A percentile compares a stretch with the other conserved stretches of the same genome.
Evolutionary conservation across 129 eudicot species (phyloP).

Genomic region (Oenanthe sinensis): DNA sequence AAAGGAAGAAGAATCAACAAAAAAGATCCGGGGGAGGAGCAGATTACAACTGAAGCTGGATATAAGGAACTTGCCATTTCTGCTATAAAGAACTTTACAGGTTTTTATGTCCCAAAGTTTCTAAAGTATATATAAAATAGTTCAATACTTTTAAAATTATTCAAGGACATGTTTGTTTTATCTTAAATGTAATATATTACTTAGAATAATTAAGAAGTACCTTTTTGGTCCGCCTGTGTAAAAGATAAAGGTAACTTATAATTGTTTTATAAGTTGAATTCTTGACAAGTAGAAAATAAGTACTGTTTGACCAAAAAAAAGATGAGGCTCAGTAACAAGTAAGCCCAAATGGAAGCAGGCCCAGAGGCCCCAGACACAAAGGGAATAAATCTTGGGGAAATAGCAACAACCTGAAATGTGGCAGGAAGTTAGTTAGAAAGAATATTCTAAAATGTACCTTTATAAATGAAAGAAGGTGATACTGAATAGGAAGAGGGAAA

Average conservation of each 20-base stretch:
- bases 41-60: constrained; percentile 6
- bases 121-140: not conserved
- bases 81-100: constrained; percentile 27
- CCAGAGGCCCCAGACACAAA: not conserved
- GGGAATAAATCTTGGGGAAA: not conserved
- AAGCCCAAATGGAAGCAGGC: not conserved
- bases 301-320: not conserved
- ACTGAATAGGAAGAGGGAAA: not conserved
- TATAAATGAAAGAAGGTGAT: too few species aligned
- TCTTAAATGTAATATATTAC: not conserved
- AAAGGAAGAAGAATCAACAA: constrained; percentile 19
- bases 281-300: not conserved
- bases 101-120: constrained; percentile 7
- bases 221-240: not conserved
- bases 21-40: constrained; percentile 3
- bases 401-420: not conserved
- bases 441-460: too few species aligned
- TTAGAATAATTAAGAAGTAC: not conserved
- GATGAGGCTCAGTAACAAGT: not conserved
- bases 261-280: not conserved
- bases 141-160: not conserved
- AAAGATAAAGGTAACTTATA: not conserved
- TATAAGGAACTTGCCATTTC: constrained; percentile 18
- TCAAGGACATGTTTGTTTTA: not conserved
- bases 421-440: not conserved